phyloP scores from a whole-genome alignment of 2,329 filamentous ascomycete species.

The Sporothrix pallida region DNA sequence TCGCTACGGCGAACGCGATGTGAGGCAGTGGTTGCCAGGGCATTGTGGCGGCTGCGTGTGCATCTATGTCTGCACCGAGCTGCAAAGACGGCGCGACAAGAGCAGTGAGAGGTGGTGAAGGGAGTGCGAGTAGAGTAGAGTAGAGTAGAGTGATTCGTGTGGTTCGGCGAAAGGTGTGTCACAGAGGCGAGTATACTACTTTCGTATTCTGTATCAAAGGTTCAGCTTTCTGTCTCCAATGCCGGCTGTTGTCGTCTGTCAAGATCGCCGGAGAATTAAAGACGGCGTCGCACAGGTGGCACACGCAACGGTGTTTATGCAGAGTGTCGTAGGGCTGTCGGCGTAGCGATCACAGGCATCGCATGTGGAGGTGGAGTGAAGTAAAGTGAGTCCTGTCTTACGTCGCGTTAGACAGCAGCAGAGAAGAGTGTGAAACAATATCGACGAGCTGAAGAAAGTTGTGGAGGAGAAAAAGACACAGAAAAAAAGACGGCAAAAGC shows the following conservation, averaged over 20 bases:
- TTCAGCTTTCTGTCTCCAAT: no score
- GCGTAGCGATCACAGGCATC: slow-evolving; percentile 23
- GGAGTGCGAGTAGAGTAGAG: no score
- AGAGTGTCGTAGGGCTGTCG: slow-evolving; percentile 27
- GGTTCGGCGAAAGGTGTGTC: neutral
- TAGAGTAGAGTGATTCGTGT: neutral
- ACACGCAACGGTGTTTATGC: slow-evolving; percentile 31
- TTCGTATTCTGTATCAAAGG: neutral
- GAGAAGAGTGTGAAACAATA: neutral
- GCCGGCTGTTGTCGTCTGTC: neutral
- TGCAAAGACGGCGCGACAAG: slow-evolving; percentile 10
- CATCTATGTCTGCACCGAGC: slow-evolving; percentile 26
- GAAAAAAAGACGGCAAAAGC: neutral
- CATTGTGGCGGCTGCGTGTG: slow-evolving; percentile 60
- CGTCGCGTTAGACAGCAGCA: slow-evolving; percentile 33
- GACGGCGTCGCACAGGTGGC: slow-evolving; percentile 27
- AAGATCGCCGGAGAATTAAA: neutral
- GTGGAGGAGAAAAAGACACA: neutral
- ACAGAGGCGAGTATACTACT: neutral
- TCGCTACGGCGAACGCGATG: slow-evolving; percentile 97
- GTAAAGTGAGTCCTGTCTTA: slow-evolving; percentile 26
- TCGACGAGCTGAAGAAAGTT: neutral
- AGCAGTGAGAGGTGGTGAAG: neutral
- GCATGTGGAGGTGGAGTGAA: slow-evolving; percentile 12
- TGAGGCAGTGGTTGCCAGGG: slow-evolving; percentile 96